Conservation (phyloP, 768 basidiomycete genomes). For the Lentinula aciculospora region DNA sequence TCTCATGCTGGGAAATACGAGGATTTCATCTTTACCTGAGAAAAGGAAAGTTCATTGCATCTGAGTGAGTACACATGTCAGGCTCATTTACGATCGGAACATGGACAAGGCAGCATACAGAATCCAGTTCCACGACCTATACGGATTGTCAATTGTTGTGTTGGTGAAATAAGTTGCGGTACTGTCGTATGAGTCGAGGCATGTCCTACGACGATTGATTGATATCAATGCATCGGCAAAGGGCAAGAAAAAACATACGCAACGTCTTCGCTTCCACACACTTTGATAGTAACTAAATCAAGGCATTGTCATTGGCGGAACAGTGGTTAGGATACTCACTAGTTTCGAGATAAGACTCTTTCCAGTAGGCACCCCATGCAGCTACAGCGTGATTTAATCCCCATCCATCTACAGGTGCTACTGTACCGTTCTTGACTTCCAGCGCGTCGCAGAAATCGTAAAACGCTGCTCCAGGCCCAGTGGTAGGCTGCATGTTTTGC, state of each 20-base stretch:
- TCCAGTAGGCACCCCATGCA: slow-evolving; percentile 60
- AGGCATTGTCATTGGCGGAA: not conserved
- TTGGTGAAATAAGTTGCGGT: slow-evolving; percentile 43
- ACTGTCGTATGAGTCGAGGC: slow-evolving; percentile 36
- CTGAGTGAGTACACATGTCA: slow-evolving; percentile 25
- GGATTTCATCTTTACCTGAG: slow-evolving; percentile 34
- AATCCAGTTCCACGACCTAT: slow-evolving; percentile 69
- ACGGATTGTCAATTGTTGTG: slow-evolving; percentile 45
- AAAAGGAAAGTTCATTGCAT: slow-evolving; percentile 65
- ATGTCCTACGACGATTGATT: slow-evolving; percentile 23
- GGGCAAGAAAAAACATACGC: slow-evolving; percentile 34
- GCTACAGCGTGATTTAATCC: slow-evolving; percentile 54
- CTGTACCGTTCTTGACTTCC: slow-evolving; percentile 53
- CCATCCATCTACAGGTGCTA: slow-evolving; percentile 49
- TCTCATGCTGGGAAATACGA: too few relatives aligned
- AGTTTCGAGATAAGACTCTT: slow-evolving; percentile 27
- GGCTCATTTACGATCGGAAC: not conserved
- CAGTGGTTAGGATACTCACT: slow-evolving; percentile 4
- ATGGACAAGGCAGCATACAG: slow-evolving; percentile 34
- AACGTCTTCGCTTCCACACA: slow-evolving; percentile 40
- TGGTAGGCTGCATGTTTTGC: slow-evolving; percentile 53
- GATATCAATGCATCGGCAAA: not conserved
- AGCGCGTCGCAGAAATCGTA: slow-evolving; percentile 63
- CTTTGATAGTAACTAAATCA: slow-evolving; percentile 22
- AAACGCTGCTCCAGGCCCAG: slow-evolving; percentile 42